Conservation (phyloP, 2,329 filamentous ascomycete genomes). For the Ophiostoma ulmi region DNA sequence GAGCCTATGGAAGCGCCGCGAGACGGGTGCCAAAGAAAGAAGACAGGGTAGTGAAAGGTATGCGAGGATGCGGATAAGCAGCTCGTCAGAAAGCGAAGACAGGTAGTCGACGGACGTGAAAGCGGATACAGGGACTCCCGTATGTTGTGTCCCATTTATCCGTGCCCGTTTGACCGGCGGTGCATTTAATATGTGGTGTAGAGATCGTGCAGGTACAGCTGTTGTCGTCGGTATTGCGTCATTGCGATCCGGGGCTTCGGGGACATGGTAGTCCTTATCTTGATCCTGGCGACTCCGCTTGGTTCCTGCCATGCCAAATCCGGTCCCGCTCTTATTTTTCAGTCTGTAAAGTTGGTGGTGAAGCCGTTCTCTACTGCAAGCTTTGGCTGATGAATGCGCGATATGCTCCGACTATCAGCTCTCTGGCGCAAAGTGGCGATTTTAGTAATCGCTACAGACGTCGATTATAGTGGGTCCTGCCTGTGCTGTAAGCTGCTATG, state of each 20-base stretch:
- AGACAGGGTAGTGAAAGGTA: slow-evolving; percentile 67
- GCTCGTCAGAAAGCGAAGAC: slow-evolving; percentile 75
- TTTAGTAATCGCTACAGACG: neutral
- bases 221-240: neutral
- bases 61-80: slow-evolving; percentile 77
- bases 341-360: neutral
- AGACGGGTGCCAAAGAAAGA: slow-evolving; percentile 60
- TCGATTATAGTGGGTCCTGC: neutral
- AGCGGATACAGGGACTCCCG: neutral
- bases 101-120: slow-evolving; percentile 51
- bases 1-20: slow-evolving; percentile 66
- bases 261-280: neutral
- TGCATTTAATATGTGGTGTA: neutral
- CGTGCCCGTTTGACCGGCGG: neutral
- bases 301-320: neutral
- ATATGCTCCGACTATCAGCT: neutral
- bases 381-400: neutral
- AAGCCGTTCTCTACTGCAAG: neutral
- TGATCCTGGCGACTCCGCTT: neutral
- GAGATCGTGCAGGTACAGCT: neutral
- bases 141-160: neutral
- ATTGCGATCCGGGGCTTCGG: neutral
- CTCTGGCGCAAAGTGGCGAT: slow-evolving; percentile 2
- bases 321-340: neutral
- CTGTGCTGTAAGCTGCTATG: neutral